Conservation (phyloP, 805 yeast species). For the Yamadazyma endophytica region DNA sequence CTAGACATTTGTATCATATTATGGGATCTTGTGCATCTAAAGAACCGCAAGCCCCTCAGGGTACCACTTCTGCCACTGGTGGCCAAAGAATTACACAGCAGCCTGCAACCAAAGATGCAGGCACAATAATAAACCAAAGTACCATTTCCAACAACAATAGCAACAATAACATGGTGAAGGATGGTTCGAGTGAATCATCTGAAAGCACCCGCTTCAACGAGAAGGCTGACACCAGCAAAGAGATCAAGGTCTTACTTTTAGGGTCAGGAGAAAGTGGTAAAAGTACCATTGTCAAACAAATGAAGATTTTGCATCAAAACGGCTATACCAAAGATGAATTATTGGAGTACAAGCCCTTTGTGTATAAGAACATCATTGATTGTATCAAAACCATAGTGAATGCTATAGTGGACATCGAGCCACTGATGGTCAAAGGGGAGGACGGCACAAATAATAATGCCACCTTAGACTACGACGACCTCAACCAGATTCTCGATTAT, state of each 20-base stretch:
- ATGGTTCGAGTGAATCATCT: conserved; percentile 11
- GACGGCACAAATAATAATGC: conserved; percentile 11
- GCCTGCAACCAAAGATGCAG: conserved; percentile 4
- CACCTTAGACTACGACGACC: conserved; percentile 29
- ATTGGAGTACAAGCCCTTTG: conserved; percentile 70
- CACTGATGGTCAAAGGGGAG: conserved; percentile 25
- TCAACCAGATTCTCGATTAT: conserved; percentile 42
- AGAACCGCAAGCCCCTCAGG: too few relatives aligned
- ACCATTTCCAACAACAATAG: conserved; percentile 7
- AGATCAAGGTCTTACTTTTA: conserved; percentile 67
- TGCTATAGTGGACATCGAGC: conserved; percentile 56
- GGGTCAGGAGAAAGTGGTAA: conserved; percentile 91
- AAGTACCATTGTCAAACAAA: conserved; percentile 76
- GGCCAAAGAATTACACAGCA: conserved; percentile 5
- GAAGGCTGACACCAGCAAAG: conserved; percentile 25
- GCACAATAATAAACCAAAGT: background rate
- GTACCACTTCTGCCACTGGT: too few relatives aligned
- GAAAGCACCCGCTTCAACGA: conserved; percentile 11
- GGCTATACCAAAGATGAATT: conserved; percentile 72
- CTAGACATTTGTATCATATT: too few relatives aligned
- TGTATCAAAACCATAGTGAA: conserved; percentile 67
- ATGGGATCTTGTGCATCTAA: conserved; percentile 24
- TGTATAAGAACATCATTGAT: conserved; percentile 72
- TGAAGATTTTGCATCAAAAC: conserved; percentile 70
- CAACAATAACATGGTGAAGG: conserved; percentile 1